phyloP scores from a whole-genome alignment of 2,329 filamentous ascomycete genomes.

The Grosmannia huntii region DNA sequence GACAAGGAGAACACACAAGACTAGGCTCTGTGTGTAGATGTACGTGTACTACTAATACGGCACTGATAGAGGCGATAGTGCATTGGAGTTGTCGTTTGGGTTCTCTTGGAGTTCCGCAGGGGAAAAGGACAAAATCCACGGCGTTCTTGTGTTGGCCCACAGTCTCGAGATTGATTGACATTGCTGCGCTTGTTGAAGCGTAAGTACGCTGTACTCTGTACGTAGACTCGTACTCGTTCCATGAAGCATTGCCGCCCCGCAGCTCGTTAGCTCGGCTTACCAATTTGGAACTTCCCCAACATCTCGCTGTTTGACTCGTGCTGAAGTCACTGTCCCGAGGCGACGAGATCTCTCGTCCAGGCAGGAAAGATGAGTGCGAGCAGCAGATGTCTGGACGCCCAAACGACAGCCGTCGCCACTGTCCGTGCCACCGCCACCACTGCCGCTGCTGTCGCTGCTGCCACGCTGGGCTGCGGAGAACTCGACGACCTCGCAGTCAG shows the following conservation, averaged over 20 bases:
- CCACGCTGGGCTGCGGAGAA: not conserved
- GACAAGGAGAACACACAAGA: not conserved
- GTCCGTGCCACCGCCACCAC: not conserved
- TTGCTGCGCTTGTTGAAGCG: no score
- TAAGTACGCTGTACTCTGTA: no score
- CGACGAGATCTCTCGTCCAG: not conserved
- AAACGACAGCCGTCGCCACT: not conserved
- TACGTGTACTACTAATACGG: not conserved
- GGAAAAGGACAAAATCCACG: not conserved
- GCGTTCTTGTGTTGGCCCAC: not conserved
- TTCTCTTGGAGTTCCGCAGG: not conserved
- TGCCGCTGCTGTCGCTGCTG: no score
- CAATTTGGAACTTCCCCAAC: no score
- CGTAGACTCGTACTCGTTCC: no score
- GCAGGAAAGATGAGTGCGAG: not conserved
- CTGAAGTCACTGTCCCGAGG: no score
- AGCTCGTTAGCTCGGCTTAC: no score
- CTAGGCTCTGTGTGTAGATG: not conserved
- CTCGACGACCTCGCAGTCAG: conserved; percentile 3
- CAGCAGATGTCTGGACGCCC: not conserved
- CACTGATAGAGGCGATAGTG: not conserved
- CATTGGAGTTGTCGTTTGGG: conserved; percentile 1
- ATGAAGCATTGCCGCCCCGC: no score
- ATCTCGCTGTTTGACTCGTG: no score
- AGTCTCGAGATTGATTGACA: not conserved